Percentiles rank a stretch among this genome's conserved stretches.
phyloP scores from a whole-genome alignment of 306 rosid genomes.

The Acacia acuminata region DNA sequence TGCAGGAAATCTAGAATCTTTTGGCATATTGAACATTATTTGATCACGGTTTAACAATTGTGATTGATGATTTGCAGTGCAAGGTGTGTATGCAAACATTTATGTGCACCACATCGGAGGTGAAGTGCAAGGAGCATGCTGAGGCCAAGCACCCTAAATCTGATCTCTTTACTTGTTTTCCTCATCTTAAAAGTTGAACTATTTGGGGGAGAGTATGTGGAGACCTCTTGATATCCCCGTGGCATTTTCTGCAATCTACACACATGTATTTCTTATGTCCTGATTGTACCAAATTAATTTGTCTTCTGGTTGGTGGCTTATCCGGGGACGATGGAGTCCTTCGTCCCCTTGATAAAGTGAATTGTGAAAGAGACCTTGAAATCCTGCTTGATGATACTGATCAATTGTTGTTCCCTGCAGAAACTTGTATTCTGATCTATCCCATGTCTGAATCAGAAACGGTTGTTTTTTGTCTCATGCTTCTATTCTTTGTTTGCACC shows the following conservation, averaged over 20 bases:
- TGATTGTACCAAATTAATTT: constrained; percentile 23
- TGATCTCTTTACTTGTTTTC: constrained; percentile 60
- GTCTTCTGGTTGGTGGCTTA: constrained; percentile 14
- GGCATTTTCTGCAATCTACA: constrained; percentile 33
- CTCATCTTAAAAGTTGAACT: constrained; percentile 63
- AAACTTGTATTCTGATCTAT: neutral
- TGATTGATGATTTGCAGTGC: constrained; percentile 62
- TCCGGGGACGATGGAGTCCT: neutral
- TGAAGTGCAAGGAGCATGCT: constrained; percentile 87
- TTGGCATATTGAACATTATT: constrained; percentile 7
- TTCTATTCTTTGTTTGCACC: neutral
- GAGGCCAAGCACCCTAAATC: constrained; percentile 88
- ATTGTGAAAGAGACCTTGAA: constrained; percentile 11
- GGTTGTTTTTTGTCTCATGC: neutral
- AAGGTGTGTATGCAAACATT: constrained; percentile 94
- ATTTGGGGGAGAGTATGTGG: neutral
- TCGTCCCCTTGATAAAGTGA: constrained; percentile 28
- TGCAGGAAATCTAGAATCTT: neutral
- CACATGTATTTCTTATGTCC: neutral
- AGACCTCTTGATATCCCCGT: constrained; percentile 20
- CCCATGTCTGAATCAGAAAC: neutral
- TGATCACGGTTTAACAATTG: constrained; percentile 2
- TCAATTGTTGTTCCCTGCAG: constrained; percentile 11
- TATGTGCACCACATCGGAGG: constrained; percentile 84
- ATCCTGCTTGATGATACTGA: constrained; percentile 21